Percentiles rank a stretch among this genome's conserved stretches.
phyloP scores from a whole-genome alignment of 768 basidiomycete genomes.

The Nidularia sp. region DNA sequence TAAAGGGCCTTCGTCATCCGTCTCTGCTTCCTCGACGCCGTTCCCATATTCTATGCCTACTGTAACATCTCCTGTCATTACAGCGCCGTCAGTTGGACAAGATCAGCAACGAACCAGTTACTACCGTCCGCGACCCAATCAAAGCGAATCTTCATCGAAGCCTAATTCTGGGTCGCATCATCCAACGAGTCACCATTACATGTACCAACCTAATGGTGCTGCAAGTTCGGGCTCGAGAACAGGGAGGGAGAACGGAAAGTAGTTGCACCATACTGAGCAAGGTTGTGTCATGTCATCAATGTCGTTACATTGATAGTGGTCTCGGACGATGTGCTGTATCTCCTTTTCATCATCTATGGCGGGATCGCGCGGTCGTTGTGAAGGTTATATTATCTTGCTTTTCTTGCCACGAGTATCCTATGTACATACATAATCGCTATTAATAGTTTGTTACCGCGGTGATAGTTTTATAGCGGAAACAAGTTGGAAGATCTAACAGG shows the following conservation, averaged over 20 bases:
- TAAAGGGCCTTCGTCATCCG: slow-evolving; percentile 16
- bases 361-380: too few species aligned
- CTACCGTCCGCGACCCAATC: slow-evolving; percentile 45
- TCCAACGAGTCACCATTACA: slow-evolving; percentile 33
- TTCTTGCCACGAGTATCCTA: too few species aligned
- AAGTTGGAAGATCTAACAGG: too few species aligned
- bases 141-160: slow-evolving; percentile 6
- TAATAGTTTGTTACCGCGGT: too few species aligned
- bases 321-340: too few species aligned
- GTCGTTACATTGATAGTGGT: too few species aligned
- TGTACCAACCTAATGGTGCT: slow-evolving; percentile 41
- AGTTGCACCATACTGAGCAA: neutral
- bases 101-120: slow-evolving; percentile 49
- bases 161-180: slow-evolving; percentile 3
- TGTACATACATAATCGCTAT: too few species aligned
- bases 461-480: too few species aligned
- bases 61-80: slow-evolving; percentile 53
- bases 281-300: too few species aligned
- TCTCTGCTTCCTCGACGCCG: slow-evolving; percentile 18
- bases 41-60: slow-evolving; percentile 75
- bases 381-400: too few species aligned
- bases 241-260: slow-evolving; percentile 28
- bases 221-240: slow-evolving; percentile 12
- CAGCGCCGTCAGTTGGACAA: slow-evolving; percentile 25
- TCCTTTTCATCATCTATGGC: too few species aligned